These are phyloP conservation scores for Periconia sp. DNA, from an alignment of 2,329 filamentous ascomycete genomes.

Conservation along the genomic window DNA sequence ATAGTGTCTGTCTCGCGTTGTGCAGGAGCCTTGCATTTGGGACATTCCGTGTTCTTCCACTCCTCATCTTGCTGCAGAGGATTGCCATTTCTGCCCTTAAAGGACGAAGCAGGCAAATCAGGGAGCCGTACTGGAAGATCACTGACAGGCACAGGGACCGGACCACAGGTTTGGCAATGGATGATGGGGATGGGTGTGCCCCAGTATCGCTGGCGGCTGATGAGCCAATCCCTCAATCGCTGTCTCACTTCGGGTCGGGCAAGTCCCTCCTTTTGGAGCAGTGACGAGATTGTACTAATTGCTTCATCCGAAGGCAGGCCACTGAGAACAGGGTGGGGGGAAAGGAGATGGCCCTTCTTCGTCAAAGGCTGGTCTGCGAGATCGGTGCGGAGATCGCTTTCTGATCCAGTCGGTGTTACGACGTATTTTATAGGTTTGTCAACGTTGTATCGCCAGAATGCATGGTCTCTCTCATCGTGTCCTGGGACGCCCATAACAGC, in stretches of 20 bases:
- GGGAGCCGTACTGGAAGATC: constrained; percentile 79
- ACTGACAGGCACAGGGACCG: constrained; percentile 74
- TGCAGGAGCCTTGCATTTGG: constrained; percentile 69
- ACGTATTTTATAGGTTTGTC: constrained; percentile 65
- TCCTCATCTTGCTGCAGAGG: constrained; percentile 71
- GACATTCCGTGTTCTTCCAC: constrained; percentile 77
- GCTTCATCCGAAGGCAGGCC: constrained; percentile 66
- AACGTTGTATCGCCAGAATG: constrained; percentile 73
- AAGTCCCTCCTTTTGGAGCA: constrained; percentile 53
- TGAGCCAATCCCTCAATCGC: constrained; percentile 85
- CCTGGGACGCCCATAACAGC: constrained; percentile 92
- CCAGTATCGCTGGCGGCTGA: constrained; percentile 93
- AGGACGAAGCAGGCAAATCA: constrained; percentile 67
- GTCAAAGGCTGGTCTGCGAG: constrained; percentile 58
- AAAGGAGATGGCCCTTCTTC: constrained; percentile 68
- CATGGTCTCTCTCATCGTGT: constrained; percentile 76
- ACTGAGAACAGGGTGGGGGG: constrained; percentile 64
- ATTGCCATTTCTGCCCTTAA: constrained; percentile 71
- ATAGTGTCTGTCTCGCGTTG: constrained; percentile 90
- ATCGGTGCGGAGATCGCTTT: background rate
- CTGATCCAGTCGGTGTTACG: constrained; percentile 7
- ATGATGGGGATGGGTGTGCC: constrained; percentile 87
- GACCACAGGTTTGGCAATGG: constrained; percentile 75
- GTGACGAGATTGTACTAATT: constrained; percentile 59
- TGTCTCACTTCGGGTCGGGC: constrained; percentile 70